Percentiles rank a stretch among this genome's conserved stretches.
phyloP scores from a whole-genome alignment of 352 stramenopile genomes.

The Globisporangium viniferum region DNA sequence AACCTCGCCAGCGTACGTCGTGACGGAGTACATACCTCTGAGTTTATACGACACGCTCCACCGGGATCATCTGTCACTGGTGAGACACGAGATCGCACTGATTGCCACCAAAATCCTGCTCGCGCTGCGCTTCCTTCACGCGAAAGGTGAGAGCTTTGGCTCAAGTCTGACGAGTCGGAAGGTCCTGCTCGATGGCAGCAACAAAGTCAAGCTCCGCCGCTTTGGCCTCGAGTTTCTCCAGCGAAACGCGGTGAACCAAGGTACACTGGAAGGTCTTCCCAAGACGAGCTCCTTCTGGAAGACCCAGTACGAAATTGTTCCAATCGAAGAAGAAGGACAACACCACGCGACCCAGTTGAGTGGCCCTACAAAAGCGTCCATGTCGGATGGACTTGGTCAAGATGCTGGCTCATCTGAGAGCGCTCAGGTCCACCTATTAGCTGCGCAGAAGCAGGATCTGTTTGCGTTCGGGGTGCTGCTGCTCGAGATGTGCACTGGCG shows the following conservation, averaged over 20 bases:
- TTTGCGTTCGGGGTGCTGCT: slow-evolving; percentile 70
- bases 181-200: slow-evolving; percentile 45
- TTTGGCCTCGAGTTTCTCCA: slow-evolving; percentile 42
- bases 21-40: slow-evolving; percentile 38
- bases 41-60: slow-evolving; percentile 64
- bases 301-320: slow-evolving; percentile 5
- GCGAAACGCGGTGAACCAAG: neutral
- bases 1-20: slow-evolving; percentile 20
- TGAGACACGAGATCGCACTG: slow-evolving; percentile 36
- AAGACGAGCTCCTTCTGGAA: slow-evolving; percentile 15
- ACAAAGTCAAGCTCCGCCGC: slow-evolving; percentile 45
- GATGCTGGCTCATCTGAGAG: neutral
- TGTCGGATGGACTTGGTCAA: neutral
- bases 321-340: neutral
- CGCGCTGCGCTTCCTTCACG: slow-evolving; percentile 41
- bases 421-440: neutral
- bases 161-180: slow-evolving; percentile 64
- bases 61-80: slow-evolving; percentile 34
- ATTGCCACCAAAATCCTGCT: slow-evolving; percentile 44
- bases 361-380: neutral
- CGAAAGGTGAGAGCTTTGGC: slow-evolving; percentile 32
- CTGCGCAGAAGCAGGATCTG: slow-evolving; percentile 30
- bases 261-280: neutral
- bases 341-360: neutral
- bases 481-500: slow-evolving; percentile 58